Percentiles rank a stretch among this genome's conserved stretches.
Evolutionary conservation across 192 early-diverging fungal species (phyloP).

Genomic region (Backusella sp.): DNA sequence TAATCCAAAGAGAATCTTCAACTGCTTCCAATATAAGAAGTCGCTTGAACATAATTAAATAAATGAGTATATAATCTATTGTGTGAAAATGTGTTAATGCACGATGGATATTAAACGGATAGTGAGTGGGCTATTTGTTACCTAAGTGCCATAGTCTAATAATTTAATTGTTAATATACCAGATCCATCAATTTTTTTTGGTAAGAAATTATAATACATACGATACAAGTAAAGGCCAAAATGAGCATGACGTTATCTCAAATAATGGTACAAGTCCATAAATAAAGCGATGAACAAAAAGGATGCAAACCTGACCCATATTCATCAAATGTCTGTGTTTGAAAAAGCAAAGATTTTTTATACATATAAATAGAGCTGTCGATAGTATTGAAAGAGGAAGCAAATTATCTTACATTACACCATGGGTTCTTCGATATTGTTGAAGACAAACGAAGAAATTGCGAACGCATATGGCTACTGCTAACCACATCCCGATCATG

Average conservation of each 20-base stretch:
- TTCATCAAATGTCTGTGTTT: conserved; percentile 32
- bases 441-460: conserved; percentile 30
- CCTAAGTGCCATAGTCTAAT: conserved; percentile 5
- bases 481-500: conserved; percentile 31
- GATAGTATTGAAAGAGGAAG: not conserved
- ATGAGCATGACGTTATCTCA: conserved; percentile 27
- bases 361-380: not conserved
- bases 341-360: not conserved
- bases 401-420: conserved; percentile 22
- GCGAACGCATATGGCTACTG: conserved; percentile 26
- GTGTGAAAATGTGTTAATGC: not conserved
- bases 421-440: conserved; percentile 29
- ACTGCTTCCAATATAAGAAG: conserved; percentile 30
- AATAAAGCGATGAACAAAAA: conserved; percentile 24
- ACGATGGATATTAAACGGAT: not conserved
- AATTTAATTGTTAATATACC: not conserved
- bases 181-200: not conserved
- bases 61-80: conserved; percentile 30
- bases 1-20: conserved; percentile 24
- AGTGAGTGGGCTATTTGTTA: not conserved
- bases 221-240: conserved; percentile 37
- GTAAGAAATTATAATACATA: conserved; percentile 22
- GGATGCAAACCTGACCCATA: conserved; percentile 21
- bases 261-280: conserved; percentile 37
- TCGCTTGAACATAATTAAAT: conserved; percentile 30